Percentiles rank a stretch among this genome's conserved stretches.
Evolutionary conservation across 1,284 basidiomycete species (phyloP).

Genomic region (Ganoderma sinense): DNA sequence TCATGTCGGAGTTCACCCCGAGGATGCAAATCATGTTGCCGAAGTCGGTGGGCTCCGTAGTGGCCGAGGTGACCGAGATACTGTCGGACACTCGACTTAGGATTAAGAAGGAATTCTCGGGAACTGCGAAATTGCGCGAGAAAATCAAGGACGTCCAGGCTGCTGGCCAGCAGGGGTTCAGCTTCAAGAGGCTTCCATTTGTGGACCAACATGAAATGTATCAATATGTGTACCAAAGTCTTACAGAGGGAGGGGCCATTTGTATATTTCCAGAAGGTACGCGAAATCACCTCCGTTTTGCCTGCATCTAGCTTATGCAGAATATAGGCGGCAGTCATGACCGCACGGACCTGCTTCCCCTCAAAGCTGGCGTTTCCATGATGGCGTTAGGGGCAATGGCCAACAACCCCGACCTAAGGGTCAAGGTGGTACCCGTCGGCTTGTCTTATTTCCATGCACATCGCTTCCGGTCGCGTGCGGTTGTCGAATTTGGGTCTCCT

Average conservation of each 20-base stretch:
- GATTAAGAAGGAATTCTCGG: conserved; percentile 92
- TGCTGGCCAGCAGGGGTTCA: conserved; percentile 65
- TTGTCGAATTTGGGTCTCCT: conserved; percentile 96
- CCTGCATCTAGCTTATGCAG: conserved; percentile 7
- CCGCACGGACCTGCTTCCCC: conserved; percentile 91
- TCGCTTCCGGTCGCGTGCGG: conserved; percentile 93
- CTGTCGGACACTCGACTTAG: conserved; percentile 87
- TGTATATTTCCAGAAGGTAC: conserved; percentile 97
- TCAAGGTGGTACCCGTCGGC: conserved; percentile 95
- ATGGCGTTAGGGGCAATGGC: conserved; percentile 99
- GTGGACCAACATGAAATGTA: conserved; percentile 97
- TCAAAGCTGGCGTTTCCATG: conserved; percentile 95
- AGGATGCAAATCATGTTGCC: conserved; percentile 91
- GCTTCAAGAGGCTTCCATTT: conserved; percentile 83
- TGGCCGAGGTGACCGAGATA: conserved; percentile 89
- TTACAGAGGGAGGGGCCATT: conserved; percentile 90
- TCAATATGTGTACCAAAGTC: conserved; percentile 88
- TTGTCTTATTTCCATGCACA: conserved; percentile 96
- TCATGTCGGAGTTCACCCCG: conserved; percentile 80
- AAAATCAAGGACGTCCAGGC: conserved; percentile 64
- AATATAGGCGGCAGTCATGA: conserved; percentile 91
- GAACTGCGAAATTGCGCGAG: conserved; percentile 74
- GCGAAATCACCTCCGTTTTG: conserved; percentile 19
- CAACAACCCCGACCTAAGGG: conserved; percentile 84
- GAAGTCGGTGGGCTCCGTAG: conserved; percentile 79